Base-by-base conservation (phyloP, 2,329 filamentous ascomycete species). In the Westerdykella aurantiaca region DNA sequence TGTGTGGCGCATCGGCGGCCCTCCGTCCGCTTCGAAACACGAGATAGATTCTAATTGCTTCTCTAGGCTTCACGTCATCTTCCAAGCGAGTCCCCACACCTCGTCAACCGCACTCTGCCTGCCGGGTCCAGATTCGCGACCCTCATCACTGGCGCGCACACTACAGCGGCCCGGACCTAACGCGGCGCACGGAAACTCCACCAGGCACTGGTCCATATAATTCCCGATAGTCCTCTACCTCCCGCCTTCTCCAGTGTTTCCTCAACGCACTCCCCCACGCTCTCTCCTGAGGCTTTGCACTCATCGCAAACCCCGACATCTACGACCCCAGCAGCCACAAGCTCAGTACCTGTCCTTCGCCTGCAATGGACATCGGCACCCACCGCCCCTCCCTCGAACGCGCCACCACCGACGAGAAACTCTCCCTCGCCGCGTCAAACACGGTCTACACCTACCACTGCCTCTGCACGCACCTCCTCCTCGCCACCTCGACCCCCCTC, bases 381-480 rank as follows among this genome's bases (percentile, higher is more conserved):
- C 61, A 59, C 25, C 59, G 60, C 49, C 59, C 59, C 34, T 63
- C 61, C 25, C 33, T 18, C n/a, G n/a, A 14, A 35, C 33, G 33
- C 33, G 57, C 61, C 37, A 56, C 53, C 1, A 46, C 57, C 4
- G 50, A 52, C 12, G 57, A 62, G 44, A 61, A 65, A 37, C 60
- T 65, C 46, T 60, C 59, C 42, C 58, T 66, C 42, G 58, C 63
- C 38, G 55, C 61, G 45, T 56, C 54, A 45, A 58, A 57, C 53
- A 63, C 61, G 41, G 61, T 77, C 49, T 67, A 75, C 62, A 79
- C 75, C 46, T 79, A 80, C 66, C 77, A 80, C 68, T 86, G 83
- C 72, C 74, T 82, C 60, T 86, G 83, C 73, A 79, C 72, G 37
- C 76, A 82, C 53, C 76, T 85, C 49, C 69, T 85, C 43, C 73